phyloP scores from a whole-genome alignment of 108 stramenopile species.

The Craspedostauros australis region DNA sequence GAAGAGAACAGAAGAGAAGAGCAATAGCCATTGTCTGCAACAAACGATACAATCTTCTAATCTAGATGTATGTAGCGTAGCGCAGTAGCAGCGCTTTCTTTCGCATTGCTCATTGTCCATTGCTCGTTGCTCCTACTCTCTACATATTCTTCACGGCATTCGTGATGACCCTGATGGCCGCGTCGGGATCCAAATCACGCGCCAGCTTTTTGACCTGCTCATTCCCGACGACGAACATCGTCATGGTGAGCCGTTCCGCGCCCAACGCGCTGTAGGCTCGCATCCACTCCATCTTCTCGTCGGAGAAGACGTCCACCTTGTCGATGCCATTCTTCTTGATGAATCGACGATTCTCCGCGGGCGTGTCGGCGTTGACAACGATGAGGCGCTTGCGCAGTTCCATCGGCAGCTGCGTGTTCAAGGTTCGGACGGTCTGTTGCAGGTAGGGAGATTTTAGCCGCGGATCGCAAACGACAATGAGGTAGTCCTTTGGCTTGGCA shows the following conservation, averaged over 20 bases:
- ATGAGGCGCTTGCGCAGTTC: conserved; percentile 43
- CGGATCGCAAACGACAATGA: conserved; percentile 67
- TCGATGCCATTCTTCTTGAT: conserved; percentile 46
- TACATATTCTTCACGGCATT: conserved; percentile 28
- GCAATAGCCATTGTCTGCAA: background rate
- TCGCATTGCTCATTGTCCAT: background rate
- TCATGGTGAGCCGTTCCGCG: conserved; percentile 71
- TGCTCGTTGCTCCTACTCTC: no score
- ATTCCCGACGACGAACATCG: conserved; percentile 56
- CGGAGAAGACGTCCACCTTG: conserved; percentile 44
- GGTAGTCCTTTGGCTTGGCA: conserved; percentile 30
- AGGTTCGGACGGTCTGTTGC: conserved; percentile 34
- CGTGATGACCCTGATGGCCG: conserved; percentile 31
- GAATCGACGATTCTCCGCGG: conserved; percentile 66
- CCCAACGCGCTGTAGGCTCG: conserved; percentile 64
- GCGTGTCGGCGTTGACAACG: conserved; percentile 73
- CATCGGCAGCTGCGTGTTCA: conserved; percentile 25
- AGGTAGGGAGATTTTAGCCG: conserved; percentile 60
- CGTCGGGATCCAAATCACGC: conserved; percentile 56
- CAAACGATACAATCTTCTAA: background rate
- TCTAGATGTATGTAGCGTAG: background rate
- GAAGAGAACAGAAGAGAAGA: no score
- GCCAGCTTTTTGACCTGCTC: conserved; percentile 60
- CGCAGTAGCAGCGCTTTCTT: background rate
- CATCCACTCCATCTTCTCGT: conserved; percentile 78